Evolutionary conservation across 2,329 filamentous ascomycete species (phyloP).

Genomic region (Graphium sp.): DNA sequence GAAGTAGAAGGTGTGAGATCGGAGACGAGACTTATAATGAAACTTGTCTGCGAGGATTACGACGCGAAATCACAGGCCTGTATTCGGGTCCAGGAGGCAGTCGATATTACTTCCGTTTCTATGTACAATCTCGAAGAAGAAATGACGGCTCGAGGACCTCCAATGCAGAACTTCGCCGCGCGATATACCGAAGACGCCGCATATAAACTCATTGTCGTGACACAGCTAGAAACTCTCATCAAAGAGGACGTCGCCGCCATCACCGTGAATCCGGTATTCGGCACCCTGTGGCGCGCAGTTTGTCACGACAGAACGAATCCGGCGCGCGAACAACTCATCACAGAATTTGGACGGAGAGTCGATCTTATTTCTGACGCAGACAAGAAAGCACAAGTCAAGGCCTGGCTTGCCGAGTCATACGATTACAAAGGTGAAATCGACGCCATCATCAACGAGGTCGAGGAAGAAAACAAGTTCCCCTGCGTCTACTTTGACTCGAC

Average conservation of each 20-base stretch:
- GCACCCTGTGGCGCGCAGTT: conserved; percentile 27
- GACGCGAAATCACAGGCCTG: conserved; percentile 7
- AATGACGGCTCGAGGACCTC: conserved; percentile 10
- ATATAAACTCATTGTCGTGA: conserved; percentile 19
- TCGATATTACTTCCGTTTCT: conserved; percentile 9
- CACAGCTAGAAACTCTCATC: conserved; percentile 24
- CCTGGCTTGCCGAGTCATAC: conserved; percentile 33
- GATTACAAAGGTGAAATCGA: conserved; percentile 26
- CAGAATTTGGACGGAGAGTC: conserved; percentile 21
- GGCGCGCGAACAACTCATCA: conserved; percentile 20
- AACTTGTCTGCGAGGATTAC: too few relatives aligned
- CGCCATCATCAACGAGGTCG: conserved; percentile 17
- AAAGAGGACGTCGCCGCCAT: conserved; percentile 22
- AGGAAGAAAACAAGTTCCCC: conserved; percentile 21
- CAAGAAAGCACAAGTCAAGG: conserved; percentile 21
- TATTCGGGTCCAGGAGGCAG: conserved; percentile 8
- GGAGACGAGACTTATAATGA: too few relatives aligned
- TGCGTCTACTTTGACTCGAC: conserved; percentile 33
- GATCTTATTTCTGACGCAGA: conserved; percentile 13
- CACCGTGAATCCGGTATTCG: conserved; percentile 31
- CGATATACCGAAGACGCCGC: conserved; percentile 18
- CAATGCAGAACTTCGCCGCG: conserved; percentile 17
- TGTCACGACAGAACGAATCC: conserved; percentile 26
- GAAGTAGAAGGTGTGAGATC: too few relatives aligned
- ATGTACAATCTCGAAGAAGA: too few relatives aligned